Evolutionary conservation across 2,329 filamentous ascomycete species (phyloP).

Genomic region (Xylariomycetidae sp.): DNA sequence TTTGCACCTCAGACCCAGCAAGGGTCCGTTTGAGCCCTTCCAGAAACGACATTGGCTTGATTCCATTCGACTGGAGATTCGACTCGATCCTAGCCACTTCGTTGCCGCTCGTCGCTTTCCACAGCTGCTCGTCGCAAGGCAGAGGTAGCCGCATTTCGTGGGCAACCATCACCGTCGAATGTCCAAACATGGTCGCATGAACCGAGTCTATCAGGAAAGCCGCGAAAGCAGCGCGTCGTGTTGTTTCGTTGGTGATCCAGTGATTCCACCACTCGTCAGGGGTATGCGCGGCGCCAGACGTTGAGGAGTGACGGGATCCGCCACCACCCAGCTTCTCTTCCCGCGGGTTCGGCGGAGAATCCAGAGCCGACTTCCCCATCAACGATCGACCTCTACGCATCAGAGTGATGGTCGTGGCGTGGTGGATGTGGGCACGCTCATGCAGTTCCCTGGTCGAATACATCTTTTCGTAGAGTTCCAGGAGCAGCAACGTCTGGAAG

Average conservation of each 20-base stretch:
- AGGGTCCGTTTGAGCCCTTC: slow-evolving; percentile 87
- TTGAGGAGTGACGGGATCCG: slow-evolving; percentile 54
- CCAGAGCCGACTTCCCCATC: slow-evolving; percentile 76
- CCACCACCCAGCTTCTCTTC: slow-evolving; percentile 47
- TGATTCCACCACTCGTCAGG: slow-evolving; percentile 90
- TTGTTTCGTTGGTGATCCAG: slow-evolving; percentile 94
- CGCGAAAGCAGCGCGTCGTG: slow-evolving; percentile 80
- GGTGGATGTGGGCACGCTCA: slow-evolving; percentile 92
- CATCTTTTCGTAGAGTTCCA: slow-evolving; percentile 97
- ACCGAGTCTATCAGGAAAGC: slow-evolving; percentile 95
- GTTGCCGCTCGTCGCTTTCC: slow-evolving; percentile 81
- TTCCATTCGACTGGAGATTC: slow-evolving; percentile 70
- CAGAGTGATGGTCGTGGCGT: slow-evolving; percentile 88
- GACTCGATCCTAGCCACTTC: slow-evolving; percentile 83
- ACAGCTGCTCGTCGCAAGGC: slow-evolving; percentile 87
- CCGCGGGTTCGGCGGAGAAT: slow-evolving; percentile 72
- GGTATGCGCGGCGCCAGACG: slow-evolving; percentile 58
- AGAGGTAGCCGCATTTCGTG: slow-evolving; percentile 89
- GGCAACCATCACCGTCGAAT: slow-evolving; percentile 93
- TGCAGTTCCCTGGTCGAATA: slow-evolving; percentile 88
- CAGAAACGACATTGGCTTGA: slow-evolving; percentile 80
- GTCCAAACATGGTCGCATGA: slow-evolving; percentile 96
- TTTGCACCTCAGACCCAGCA: slow-evolving; percentile 77
- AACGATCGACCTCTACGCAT: slow-evolving; percentile 92
- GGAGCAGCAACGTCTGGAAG: slow-evolving; percentile 81